phyloP scores from a whole-genome alignment of 2,329 filamentous ascomycete species.

The Colletotrichum noveboracense region DNA sequence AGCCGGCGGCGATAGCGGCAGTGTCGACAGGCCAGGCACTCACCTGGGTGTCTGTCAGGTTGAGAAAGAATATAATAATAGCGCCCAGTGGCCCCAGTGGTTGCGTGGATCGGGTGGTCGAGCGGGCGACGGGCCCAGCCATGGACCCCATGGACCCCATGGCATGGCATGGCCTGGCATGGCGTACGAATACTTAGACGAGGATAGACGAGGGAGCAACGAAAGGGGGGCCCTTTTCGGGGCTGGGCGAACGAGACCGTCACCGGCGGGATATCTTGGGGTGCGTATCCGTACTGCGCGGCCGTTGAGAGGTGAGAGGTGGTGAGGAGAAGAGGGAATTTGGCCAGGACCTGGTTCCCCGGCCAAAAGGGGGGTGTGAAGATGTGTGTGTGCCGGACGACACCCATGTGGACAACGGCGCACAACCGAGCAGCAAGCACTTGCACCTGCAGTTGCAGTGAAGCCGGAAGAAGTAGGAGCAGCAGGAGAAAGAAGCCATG shows the following conservation, averaged over 20 bases:
- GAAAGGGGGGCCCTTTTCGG: neutral
- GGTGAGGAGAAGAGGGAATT: neutral
- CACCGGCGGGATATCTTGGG: neutral
- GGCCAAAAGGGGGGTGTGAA: neutral
- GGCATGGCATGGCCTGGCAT: neutral
- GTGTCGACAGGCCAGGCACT: neutral
- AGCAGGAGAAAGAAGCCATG: neutral
- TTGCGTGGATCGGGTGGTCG: constrained; percentile 6
- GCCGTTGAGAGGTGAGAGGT: neutral
- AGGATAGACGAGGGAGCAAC: neutral
- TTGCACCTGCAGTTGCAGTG: constrained; percentile 13
- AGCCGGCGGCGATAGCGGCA: constrained; percentile 9
- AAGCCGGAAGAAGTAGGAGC: constrained; percentile 1
- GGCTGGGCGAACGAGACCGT: neutral
- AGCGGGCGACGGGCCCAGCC: constrained; percentile 5
- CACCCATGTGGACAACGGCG: constrained; percentile 12
- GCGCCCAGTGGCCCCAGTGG: neutral
- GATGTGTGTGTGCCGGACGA: neutral
- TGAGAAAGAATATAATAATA: constrained; percentile 16
- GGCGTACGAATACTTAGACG: neutral
- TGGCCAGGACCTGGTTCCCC: constrained; percentile 5
- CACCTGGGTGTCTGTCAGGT: neutral
- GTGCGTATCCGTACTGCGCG: neutral
- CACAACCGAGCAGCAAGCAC: constrained; percentile 10
- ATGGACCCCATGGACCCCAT: neutral